These are phyloP conservation scores for Coniochaeta sp. DNA, from an alignment of 2,329 filamentous ascomycete species.

Conservation along the genomic window DNA sequence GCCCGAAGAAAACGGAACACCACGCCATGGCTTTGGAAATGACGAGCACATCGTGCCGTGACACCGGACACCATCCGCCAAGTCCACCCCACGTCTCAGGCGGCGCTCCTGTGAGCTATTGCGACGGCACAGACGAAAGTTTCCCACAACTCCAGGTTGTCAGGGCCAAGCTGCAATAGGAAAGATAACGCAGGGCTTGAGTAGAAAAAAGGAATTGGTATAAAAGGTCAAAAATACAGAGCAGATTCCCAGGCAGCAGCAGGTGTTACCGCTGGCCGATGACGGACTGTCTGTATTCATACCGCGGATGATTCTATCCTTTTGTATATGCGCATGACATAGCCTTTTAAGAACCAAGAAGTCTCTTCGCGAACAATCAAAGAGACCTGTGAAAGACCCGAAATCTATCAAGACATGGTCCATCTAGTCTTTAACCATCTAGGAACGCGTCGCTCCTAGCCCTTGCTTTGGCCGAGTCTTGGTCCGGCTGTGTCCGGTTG, in stretches of 20 bases:
- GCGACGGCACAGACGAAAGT: too few relatives aligned
- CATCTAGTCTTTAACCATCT: background rate
- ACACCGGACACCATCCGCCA: too few relatives aligned
- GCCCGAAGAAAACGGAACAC: too few relatives aligned
- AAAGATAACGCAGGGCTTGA: background rate
- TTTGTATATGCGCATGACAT: background rate
- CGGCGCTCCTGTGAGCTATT: too few relatives aligned
- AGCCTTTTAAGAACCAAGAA: background rate
- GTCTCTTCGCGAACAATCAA: background rate
- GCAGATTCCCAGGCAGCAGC: background rate
- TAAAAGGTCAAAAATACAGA: background rate
- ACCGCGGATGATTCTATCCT: too few relatives aligned
- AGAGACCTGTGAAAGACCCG: background rate
- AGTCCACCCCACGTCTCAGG: too few relatives aligned
- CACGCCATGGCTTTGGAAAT: too few relatives aligned
- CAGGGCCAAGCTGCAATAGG: too few relatives aligned
- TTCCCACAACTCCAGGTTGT: too few relatives aligned
- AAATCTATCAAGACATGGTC: background rate
- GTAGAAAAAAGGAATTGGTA: background rate
- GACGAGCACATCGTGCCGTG: too few relatives aligned
- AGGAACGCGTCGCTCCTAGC: slow-evolving; percentile 8
- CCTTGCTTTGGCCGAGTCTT: background rate
- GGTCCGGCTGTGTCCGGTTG: slow-evolving; percentile 12
- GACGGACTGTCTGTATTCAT: background rate
- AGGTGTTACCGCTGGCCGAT: background rate